phyloP scores from a whole-genome alignment of 495 filamentous ascomycete species.

The Cudoniella acicularis region DNA sequence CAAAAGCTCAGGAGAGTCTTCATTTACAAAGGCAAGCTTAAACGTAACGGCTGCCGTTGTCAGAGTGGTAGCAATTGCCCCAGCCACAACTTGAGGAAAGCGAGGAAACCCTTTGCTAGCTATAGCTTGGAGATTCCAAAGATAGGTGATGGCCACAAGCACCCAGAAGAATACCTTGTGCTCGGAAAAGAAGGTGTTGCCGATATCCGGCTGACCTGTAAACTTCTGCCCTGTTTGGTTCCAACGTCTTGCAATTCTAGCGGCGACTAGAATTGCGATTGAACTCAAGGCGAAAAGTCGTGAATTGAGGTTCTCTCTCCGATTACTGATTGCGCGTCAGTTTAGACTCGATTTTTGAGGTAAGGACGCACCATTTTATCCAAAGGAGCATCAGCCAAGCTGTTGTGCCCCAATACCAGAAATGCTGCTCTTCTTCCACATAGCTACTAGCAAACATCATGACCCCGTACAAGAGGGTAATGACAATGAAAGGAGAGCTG shows the following conservation, averaged over 20 bases:
- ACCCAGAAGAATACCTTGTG: conserved; percentile 67
- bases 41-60: conserved; percentile 66
- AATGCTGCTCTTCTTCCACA: conserved; percentile 96
- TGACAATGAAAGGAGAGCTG: conserved; percentile 30
- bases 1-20: conserved; percentile 84
- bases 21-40: conserved; percentile 75
- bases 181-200: conserved; percentile 57
- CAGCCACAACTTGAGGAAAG: conserved; percentile 15
- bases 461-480: conserved; percentile 59
- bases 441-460: conserved; percentile 99
- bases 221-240: conserved; percentile 97
- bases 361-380: conserved; percentile 41
- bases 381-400: conserved; percentile 70
- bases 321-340: conserved; percentile 13
- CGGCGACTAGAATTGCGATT: conserved; percentile 36
- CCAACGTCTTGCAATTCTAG: conserved; percentile 73
- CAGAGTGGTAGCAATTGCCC: conserved; percentile 31
- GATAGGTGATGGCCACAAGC: conserved; percentile 69
- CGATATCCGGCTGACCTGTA: conserved; percentile 82
- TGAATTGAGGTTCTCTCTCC: conserved; percentile 2
- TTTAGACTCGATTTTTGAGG: neutral
- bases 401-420: conserved; percentile 90
- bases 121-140: conserved; percentile 28
- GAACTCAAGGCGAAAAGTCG: conserved; percentile 8
- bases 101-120: conserved; percentile 16